Evolutionary conservation across 2,329 filamentous ascomycete species (phyloP).

Genomic region (Colletotrichum sp.): DNA sequence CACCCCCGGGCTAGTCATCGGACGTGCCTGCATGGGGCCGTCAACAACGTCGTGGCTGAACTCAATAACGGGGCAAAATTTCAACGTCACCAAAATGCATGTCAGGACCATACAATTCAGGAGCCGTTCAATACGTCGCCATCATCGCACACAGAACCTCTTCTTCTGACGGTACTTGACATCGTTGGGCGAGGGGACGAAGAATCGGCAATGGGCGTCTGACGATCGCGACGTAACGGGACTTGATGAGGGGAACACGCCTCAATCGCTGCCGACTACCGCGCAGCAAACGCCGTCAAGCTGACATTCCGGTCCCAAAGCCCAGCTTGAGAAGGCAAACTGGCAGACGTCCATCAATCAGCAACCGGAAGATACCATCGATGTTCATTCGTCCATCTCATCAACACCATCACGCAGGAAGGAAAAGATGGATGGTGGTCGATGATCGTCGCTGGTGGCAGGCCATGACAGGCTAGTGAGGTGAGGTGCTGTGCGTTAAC

Average conservation of each 20-base stretch:
- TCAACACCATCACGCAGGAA: background rate
- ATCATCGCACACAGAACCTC: background rate
- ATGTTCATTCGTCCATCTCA: background rate
- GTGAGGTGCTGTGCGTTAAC: slow-evolving; percentile 7
- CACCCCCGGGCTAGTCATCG: background rate
- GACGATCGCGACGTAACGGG: background rate
- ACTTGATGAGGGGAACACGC: background rate
- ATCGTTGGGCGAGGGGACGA: background rate
- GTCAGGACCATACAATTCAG: background rate
- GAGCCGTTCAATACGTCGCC: background rate
- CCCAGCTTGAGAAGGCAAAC: background rate
- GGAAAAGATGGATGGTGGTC: background rate
- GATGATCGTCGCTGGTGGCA: slow-evolving; percentile 1
- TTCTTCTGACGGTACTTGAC: background rate
- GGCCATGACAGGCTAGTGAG: background rate
- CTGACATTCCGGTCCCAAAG: background rate
- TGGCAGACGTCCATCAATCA: background rate
- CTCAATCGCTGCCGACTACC: background rate
- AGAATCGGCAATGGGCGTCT: no score
- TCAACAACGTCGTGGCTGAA: background rate
- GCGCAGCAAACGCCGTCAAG: background rate
- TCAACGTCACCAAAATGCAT: background rate
- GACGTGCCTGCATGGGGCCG: background rate
- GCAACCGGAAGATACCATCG: background rate
- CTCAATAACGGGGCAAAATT: background rate